Conservation (phyloP, 2,329 filamentous ascomycete genomes). For the Diaporthe citrichinensis region DNA sequence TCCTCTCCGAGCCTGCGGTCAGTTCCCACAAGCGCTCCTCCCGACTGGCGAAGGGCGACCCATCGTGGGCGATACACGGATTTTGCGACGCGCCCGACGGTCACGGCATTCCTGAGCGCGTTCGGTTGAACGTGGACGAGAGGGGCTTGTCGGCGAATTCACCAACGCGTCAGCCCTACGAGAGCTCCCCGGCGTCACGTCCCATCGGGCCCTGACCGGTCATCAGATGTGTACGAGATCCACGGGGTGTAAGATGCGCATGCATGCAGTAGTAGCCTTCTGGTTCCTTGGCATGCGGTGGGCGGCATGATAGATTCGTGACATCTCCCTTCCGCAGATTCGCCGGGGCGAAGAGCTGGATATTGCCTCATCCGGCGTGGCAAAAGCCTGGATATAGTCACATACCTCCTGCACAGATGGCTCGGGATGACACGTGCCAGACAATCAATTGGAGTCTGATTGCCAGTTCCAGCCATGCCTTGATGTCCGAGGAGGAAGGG, state of each 20-base stretch:
- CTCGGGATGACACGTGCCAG: conserved; percentile 13
- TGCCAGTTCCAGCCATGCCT: neutral
- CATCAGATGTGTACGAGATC: conserved; percentile 12
- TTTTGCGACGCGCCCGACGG: neutral
- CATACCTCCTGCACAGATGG: neutral
- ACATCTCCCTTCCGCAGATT: conserved; percentile 6
- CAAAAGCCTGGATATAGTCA: conserved; percentile 8
- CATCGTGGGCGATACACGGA: neutral
- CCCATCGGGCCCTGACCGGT: neutral
- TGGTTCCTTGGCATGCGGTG: neutral
- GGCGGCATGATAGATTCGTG: neutral
- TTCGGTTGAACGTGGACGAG: neutral
- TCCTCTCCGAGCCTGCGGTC: neutral
- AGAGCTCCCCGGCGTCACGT: neutral
- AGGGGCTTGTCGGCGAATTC: neutral
- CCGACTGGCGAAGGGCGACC: too few relatives aligned
- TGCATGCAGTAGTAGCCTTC: conserved; percentile 18
- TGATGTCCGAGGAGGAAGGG: conserved; percentile 6
- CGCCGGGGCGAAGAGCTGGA: neutral
- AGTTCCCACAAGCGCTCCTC: neutral
- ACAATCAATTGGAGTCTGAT: neutral
- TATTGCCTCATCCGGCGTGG: conserved; percentile 9
- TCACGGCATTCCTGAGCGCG: neutral
- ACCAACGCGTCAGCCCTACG: conserved; percentile 19
- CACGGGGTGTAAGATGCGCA: conserved; percentile 4